Evolutionary conservation across 805 yeast genomes (phyloP), one percentile per base, ranked within the genome.

Genomic region (Scheffersomyces amazonensis): DNA sequence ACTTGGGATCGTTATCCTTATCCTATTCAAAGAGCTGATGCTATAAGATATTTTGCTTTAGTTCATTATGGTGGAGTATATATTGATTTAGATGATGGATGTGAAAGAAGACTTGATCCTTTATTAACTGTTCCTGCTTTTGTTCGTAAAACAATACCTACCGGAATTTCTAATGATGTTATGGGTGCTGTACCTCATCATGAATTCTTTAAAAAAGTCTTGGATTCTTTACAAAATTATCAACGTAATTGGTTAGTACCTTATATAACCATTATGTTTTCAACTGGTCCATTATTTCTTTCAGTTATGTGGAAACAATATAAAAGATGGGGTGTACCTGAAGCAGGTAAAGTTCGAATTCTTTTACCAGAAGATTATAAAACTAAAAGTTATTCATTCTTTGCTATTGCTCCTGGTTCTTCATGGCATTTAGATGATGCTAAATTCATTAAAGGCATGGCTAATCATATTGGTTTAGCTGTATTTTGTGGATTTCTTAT

Each of bases 391-490:
- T 64, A 72, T 47, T 75, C 89, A 0, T 85, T 86, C 56, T 89
- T 90, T 60, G 71, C 79, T 28, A 82, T 87, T 39, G 69, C 87
- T 0, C 76, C 78, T 39, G 97, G 97, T 32, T 86, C 95, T 0
- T 85, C 95, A 18, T 90, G 97, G 97, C 97, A 90, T 62, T 64
- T 78, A 53, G 87, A 81, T 47, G 97, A 90, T 60, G 96, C 96
- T 9, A 73, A 79, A 37, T 77, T 87, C 55, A 78, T 89, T 61
- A 80, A 85, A 53, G 65, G 76, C 7, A 64, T 89, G 62, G 88
- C 87, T 13, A 73, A 77, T 46, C 96, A 90, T 60, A 78, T 90
- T 47, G 71, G 79, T 12, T 62, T 83, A 28, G 83, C 89, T 19
- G 86, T 87, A 2, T 53, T 84, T 30, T 76, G 76, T 11, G 96